phyloP scores from a whole-genome alignment of 2,329 filamentous ascomycete genomes.

The Fusarium beomiforme region DNA sequence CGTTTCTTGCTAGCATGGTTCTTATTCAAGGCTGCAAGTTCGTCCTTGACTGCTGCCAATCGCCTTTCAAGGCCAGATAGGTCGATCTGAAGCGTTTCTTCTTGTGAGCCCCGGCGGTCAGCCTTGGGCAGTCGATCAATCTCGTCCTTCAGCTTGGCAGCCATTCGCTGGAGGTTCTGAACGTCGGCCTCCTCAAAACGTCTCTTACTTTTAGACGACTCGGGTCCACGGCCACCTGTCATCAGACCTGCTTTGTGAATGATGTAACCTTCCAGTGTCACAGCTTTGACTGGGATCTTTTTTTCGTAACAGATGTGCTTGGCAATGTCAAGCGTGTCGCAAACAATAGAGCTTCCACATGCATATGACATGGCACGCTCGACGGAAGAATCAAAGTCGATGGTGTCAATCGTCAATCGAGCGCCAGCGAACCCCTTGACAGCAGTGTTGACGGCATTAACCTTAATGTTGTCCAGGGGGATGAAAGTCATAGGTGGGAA shows the following conservation, averaged over 20 bases:
- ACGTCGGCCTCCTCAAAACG: conserved; percentile 92
- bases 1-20: conserved; percentile 87
- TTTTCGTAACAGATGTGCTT: conserved; percentile 90
- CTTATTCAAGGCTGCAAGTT: conserved; percentile 80
- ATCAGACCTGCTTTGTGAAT: conserved; percentile 97
- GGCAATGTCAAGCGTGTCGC: conserved; percentile 85
- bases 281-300: conserved; percentile 89
- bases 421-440: conserved; percentile 89
- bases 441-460: conserved; percentile 88
- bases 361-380: conserved; percentile 95
- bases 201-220: conserved; percentile 78
- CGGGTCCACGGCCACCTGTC: conserved; percentile 89
- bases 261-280: conserved; percentile 93
- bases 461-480: conserved; percentile 96
- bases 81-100: conserved; percentile 84
- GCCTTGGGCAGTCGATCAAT: conserved; percentile 82
- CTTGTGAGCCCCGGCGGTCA: conserved; percentile 78
- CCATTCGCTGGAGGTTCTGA: conserved; percentile 81
- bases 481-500: conserved; percentile 92
- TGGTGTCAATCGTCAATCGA: conserved; percentile 92
- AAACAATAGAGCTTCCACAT: conserved; percentile 94
- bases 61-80: conserved; percentile 82
- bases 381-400: conserved; percentile 88
- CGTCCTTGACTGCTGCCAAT: conserved; percentile 75
- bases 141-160: conserved; percentile 79